A percentile compares a stretch with the other conserved stretches of the same genome.
Evolutionary conservation across 768 basidiomycete species (phyloP).

Genomic region (Phallus indusiatus): DNA sequence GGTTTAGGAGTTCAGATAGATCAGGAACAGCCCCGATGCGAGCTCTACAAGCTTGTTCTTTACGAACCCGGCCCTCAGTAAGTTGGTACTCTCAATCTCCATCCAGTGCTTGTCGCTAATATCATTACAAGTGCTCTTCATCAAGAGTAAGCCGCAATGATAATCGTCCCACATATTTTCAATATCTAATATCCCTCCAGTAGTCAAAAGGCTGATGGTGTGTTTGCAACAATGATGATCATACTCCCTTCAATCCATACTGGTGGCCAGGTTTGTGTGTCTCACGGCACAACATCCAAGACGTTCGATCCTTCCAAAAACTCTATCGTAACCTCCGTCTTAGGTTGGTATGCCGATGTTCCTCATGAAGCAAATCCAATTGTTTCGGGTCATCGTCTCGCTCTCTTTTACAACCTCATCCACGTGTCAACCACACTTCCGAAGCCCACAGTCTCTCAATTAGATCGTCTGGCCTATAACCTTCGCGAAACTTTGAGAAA

Average conservation of each 20-base stretch:
- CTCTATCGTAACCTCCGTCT: slow-evolving; percentile 27
- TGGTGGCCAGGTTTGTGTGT: slow-evolving; percentile 37
- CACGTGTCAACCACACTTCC: slow-evolving; percentile 21
- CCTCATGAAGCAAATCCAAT: slow-evolving; percentile 40
- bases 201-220: slow-evolving; percentile 36
- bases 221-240: slow-evolving; percentile 44
- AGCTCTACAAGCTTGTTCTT: slow-evolving; percentile 23
- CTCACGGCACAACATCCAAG: slow-evolving; percentile 25
- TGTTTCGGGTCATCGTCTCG: slow-evolving; percentile 41
- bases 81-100: too few relatives aligned
- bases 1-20: slow-evolving; percentile 27
- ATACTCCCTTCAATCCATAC: slow-evolving; percentile 36
- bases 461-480: too few relatives aligned
- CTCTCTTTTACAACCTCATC: slow-evolving; percentile 43
- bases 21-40: slow-evolving; percentile 21
- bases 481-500: too few relatives aligned
- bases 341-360: slow-evolving; percentile 48
- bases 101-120: too few relatives aligned
- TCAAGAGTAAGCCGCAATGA: slow-evolving; percentile 31
- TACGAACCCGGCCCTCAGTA: slow-evolving; percentile 43
- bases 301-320: slow-evolving; percentile 27
- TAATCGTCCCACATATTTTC: too few relatives aligned
- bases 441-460: too few relatives aligned
- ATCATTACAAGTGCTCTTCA: slow-evolving; percentile 30
- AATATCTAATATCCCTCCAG: slow-evolving; percentile 18